phyloP scores from a whole-genome alignment of 2,329 filamentous ascomycete species.

The Parafenestella ontariensis region DNA sequence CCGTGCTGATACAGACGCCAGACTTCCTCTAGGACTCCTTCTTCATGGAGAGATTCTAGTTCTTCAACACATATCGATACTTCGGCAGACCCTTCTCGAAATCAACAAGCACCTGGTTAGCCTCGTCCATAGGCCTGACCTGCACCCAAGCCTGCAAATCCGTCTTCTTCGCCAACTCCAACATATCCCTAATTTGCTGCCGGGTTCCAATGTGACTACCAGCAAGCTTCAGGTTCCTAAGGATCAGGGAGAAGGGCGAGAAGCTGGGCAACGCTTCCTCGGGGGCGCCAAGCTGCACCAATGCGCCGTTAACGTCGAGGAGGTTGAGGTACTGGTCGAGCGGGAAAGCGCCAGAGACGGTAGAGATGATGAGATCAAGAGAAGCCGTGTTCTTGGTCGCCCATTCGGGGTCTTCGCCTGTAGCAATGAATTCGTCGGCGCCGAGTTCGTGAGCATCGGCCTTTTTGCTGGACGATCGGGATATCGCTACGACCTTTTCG shows the following conservation, averaged over 20 bases:
- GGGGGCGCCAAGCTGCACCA: slow-evolving; percentile 72
- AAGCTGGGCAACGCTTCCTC: slow-evolving; percentile 62
- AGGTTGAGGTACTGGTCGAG: slow-evolving; percentile 67
- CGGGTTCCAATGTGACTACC: slow-evolving; percentile 70
- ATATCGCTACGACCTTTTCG: slow-evolving; percentile 70
- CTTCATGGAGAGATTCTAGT: slow-evolving; percentile 12
- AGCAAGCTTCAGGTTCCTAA: slow-evolving; percentile 65
- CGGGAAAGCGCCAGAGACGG: slow-evolving; percentile 64
- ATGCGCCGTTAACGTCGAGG: slow-evolving; percentile 64
- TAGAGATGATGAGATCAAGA: slow-evolving; percentile 66
- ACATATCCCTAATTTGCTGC: slow-evolving; percentile 64
- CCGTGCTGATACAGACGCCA: background rate
- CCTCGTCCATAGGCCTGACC: slow-evolving; percentile 49
- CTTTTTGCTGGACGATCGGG: slow-evolving; percentile 66
- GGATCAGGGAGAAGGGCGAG: slow-evolving; percentile 61
- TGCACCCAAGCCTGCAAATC: slow-evolving; percentile 53
- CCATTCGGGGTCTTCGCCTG: slow-evolving; percentile 66
- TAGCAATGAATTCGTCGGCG: slow-evolving; percentile 68
- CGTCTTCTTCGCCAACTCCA: slow-evolving; percentile 51
- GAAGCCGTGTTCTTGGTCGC: slow-evolving; percentile 59
- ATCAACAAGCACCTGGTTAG: slow-evolving; percentile 46
- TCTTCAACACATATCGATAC: slow-evolving; percentile 51
- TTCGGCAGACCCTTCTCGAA: slow-evolving; percentile 52
- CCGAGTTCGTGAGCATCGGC: slow-evolving; percentile 66
- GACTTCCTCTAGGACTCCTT: background rate